Conservation (phyloP, 345 rosid species). For the Iberis pinnata region DNA sequence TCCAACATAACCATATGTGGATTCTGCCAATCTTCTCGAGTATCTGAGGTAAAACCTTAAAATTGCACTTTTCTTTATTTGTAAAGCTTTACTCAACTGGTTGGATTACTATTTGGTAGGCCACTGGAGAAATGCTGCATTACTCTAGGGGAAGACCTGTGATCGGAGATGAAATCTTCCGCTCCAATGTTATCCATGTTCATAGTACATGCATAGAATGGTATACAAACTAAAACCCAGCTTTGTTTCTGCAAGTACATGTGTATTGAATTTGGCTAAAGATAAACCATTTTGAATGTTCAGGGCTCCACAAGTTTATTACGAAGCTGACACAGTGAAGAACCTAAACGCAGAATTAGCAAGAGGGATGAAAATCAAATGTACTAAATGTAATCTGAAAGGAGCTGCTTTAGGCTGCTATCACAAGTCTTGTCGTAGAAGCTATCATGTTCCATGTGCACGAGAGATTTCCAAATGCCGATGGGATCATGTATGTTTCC, state of each 20-base stretch:
- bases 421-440: conserved; percentile 59
- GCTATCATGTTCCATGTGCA: conserved; percentile 82
- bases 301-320: conserved; percentile 86
- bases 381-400: conserved; percentile 59
- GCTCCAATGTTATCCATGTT: conserved; percentile 53
- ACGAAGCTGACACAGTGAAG: conserved; percentile 46
- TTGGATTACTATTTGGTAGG: conserved; percentile 31
- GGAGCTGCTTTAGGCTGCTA: conserved; percentile 91
- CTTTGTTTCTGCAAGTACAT: conserved; percentile 1
- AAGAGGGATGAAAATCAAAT: conserved; percentile 74
- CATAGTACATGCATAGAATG: conserved; percentile 73
- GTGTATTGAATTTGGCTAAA: neutral
- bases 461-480: conserved; percentile 50
- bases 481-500: conserved; percentile 56
- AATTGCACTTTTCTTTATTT: neutral
- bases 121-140: conserved; percentile 70
- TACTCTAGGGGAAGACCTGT: conserved; percentile 46
- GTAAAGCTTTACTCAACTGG: neutral
- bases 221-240: conserved; percentile 33
- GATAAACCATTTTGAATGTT: too few relatives aligned
- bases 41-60: conserved; percentile 58
- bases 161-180: conserved; percentile 39
- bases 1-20: conserved; percentile 40
- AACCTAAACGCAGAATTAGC: conserved; percentile 67
- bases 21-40: conserved; percentile 56